Percentiles rank a stretch among this genome's conserved stretches.
Evolutionary conservation across 2,329 filamentous ascomycete species (phyloP).

Genomic region (Cladosporium sp.): DNA sequence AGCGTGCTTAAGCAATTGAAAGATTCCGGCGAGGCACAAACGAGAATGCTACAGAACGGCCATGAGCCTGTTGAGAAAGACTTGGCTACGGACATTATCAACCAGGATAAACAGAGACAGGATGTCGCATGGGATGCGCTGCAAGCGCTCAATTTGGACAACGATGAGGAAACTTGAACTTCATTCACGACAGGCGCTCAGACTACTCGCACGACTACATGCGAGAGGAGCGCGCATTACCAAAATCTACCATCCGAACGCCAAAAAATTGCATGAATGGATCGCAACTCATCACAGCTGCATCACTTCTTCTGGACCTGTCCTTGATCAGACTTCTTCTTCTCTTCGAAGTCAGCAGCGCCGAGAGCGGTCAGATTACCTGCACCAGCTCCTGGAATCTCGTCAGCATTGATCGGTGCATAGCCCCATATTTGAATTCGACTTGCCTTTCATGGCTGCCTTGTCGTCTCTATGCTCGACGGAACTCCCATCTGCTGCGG

Average conservation of each 20-base stretch:
- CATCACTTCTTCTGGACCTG: constrained; percentile 11
- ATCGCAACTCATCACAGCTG: neutral
- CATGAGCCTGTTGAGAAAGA: neutral
- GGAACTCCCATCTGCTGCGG: constrained; percentile 27
- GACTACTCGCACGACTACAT: neutral
- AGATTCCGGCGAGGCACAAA: neutral
- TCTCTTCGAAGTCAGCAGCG: constrained; percentile 25
- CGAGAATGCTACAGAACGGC: neutral
- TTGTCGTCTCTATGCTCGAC: constrained; percentile 29
- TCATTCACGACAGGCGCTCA: neutral
- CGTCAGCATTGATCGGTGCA: constrained; percentile 1
- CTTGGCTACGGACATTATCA: neutral
- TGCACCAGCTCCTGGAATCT: constrained; percentile 24
- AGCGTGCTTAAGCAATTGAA: constrained; percentile 3
- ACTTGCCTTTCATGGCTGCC: constrained; percentile 26
- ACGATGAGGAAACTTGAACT: constrained; percentile 6
- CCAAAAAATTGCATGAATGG: neutral
- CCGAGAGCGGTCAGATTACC: constrained; percentile 24
- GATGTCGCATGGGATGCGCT: constrained; percentile 17
- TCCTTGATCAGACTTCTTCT: constrained; percentile 12
- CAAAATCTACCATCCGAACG: neutral
- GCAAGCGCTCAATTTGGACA: constrained; percentile 13
- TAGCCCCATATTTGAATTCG: too few relatives aligned
- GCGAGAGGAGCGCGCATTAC: neutral
- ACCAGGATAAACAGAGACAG: constrained; percentile 5